Evolutionary conservation across 441 rosid genomes (phyloP).

Genomic region (Pelargonium hybrid): DNA sequence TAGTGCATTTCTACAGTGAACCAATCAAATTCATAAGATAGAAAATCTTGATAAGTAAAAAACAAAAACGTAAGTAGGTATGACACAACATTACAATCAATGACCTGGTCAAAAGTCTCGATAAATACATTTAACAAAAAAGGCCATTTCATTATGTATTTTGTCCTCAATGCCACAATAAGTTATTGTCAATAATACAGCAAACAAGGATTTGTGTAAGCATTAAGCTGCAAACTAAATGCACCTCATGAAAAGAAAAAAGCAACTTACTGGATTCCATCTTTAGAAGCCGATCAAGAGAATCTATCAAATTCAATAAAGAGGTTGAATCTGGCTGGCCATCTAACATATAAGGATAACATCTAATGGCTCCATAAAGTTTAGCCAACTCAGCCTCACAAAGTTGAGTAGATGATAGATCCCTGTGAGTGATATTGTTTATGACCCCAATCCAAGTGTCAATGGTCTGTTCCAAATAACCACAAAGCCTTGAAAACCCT

Average conservation of each 20-base stretch:
- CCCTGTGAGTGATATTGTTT: slow-evolving; percentile 27
- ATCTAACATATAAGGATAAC: slow-evolving; percentile 45
- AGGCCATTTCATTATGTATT: neutral
- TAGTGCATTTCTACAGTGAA: slow-evolving; percentile 1
- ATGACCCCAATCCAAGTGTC: slow-evolving; percentile 24
- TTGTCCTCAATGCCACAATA: neutral
- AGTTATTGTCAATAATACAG: too few relatives aligned
- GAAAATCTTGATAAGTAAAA: neutral
- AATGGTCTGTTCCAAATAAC: slow-evolving; percentile 35
- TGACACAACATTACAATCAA: neutral
- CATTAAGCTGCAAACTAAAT: neutral
- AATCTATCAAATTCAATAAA: slow-evolving; percentile 44
- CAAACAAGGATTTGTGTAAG: neutral
- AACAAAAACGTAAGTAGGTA: neutral
- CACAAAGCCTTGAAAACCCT: slow-evolving; percentile 30
- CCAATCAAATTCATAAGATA: neutral
- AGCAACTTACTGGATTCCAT: slow-evolving; percentile 38
- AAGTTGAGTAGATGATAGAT: slow-evolving; percentile 25
- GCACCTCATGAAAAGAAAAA: neutral
- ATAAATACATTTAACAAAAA: neutral
- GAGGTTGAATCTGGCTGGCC: slow-evolving; percentile 29
- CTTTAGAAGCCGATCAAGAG: slow-evolving; percentile 37
- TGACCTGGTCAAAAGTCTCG: neutral
- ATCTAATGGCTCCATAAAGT: slow-evolving; percentile 56
- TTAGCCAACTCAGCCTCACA: slow-evolving; percentile 40